Evolutionary conservation across 495 filamentous ascomycete species (phyloP), one percentile per base, ranked within the genome.

Genomic region (Niebla homalea): DNA sequence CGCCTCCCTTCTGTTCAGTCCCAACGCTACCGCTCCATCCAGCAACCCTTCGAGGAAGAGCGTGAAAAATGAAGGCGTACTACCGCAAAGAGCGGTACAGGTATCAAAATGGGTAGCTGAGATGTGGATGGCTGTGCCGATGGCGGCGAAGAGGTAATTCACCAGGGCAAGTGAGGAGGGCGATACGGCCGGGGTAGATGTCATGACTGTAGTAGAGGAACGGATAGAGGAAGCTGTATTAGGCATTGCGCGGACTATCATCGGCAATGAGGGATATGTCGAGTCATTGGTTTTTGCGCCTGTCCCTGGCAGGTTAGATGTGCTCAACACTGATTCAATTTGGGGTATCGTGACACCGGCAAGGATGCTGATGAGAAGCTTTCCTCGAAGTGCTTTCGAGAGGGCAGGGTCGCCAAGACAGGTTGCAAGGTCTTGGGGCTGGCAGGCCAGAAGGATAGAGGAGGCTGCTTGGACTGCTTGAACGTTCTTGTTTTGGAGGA

Each of bases 121-220:
- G 46, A 60, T 56, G 29, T 29, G 46, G 39, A 49, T 46, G 1
- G 48, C 49, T 18, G 43, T 45, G 23, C 60, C 60, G 15, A 62
- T 84, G 49, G 73, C 67, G 22, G 49, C 16, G 53, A 60, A 56
- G 37, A 61, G 43, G 49, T 42, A 54, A 26, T 50, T 47, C 15
- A 49, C 46, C 4, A 53, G 39, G 15, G 19, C 21, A 2, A 53
- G 45, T 11, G 16, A 29, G 36, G 45, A 36, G 16, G 40, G 43
- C 8, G 50, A 40, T 25, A 46, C 49, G n/a, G 18, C 36, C 16
- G 40, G 18, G 10, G 21, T 32, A 20, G 51, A 35, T 40, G 53
- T 52, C 14, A 57, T 51, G 12, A 61, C 43, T 26, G 57, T 61
- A 18, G 57, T 53, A 23, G 59, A 58, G 32, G 51, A 46, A n/a